phyloP scores from a whole-genome alignment of 306 rosid species.

The Vachellia pachyceras region DNA sequence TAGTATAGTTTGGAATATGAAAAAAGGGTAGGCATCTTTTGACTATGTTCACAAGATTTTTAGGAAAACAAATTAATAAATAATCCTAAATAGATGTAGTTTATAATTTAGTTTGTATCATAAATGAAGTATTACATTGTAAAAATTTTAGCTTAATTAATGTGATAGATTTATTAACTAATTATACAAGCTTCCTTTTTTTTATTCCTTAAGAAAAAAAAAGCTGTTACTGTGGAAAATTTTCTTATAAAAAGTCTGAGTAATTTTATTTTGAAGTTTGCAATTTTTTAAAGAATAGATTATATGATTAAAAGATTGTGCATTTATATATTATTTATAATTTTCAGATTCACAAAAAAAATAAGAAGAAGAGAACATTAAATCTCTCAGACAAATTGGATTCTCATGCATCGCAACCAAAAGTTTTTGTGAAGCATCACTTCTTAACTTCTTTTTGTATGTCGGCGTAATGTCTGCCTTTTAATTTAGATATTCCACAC shows the following conservation, averaged over 20 bases:
- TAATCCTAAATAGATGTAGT: too few relatives aligned
- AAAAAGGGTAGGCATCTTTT: too few relatives aligned
- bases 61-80: too few relatives aligned
- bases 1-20: not conserved
- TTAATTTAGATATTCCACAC: slow-evolving; percentile 38
- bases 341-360: not conserved
- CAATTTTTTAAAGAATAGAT: not conserved
- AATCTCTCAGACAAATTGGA: not conserved
- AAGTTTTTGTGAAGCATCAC: not conserved
- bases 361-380: not conserved
- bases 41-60: too few relatives aligned
- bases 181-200: not conserved
- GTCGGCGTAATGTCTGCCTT: slow-evolving; percentile 33
- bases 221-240: not conserved
- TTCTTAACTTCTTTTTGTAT: not conserved
- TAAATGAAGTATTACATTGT: not conserved
- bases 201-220: not conserved
- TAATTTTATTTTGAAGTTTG: not conserved
- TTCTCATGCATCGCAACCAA: not conserved
- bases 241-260: not conserved
- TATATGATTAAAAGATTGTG: not conserved
- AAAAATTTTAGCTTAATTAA: not conserved
- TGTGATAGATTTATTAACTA: not conserved
- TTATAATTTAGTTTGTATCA: too few relatives aligned
- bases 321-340: too few relatives aligned